Percentiles rank a stretch among this genome's conserved stretches.
Evolutionary conservation across 2,329 filamentous ascomycete species (phyloP).

Genomic region (Chalaropsis thielavioides): DNA sequence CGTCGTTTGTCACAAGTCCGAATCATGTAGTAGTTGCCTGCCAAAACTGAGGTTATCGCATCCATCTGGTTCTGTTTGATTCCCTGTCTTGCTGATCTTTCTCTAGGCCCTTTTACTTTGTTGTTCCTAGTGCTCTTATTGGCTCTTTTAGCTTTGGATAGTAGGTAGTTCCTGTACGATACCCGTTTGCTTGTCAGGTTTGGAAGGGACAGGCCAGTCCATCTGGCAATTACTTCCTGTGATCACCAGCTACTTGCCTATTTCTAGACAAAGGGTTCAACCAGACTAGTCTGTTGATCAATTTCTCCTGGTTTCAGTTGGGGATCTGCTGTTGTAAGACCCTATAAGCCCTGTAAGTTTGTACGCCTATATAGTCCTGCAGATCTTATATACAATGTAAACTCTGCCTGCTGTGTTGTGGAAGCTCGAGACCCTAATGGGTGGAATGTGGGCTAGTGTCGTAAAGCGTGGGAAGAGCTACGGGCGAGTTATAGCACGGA

Average conservation of each 20-base stretch:
- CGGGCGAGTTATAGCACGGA: too few relatives aligned
- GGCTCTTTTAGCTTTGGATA: background rate
- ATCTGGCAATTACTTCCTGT: background rate
- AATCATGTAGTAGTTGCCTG: background rate
- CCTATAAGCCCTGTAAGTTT: constrained; percentile 2
- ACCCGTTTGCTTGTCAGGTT: background rate
- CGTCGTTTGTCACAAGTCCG: background rate
- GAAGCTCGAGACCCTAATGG: background rate
- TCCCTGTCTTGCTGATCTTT: background rate
- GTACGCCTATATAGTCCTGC: background rate
- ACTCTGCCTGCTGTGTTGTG: background rate
- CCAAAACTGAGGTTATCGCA: background rate
- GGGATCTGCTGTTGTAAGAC: background rate
- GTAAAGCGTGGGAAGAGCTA: background rate
- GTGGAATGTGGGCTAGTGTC: background rate
- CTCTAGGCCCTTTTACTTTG: background rate
- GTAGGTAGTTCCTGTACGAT: background rate
- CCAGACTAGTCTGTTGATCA: background rate
- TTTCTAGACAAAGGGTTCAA: background rate
- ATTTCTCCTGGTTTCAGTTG: constrained; percentile 7
- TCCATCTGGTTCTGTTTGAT: background rate
- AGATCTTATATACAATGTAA: constrained; percentile 1
- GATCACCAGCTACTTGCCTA: background rate
- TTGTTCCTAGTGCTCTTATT: background rate
- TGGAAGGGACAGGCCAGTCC: background rate